Conservation (phyloP, 768 basidiomycete species). For the Hericium erinaceus region DNA sequence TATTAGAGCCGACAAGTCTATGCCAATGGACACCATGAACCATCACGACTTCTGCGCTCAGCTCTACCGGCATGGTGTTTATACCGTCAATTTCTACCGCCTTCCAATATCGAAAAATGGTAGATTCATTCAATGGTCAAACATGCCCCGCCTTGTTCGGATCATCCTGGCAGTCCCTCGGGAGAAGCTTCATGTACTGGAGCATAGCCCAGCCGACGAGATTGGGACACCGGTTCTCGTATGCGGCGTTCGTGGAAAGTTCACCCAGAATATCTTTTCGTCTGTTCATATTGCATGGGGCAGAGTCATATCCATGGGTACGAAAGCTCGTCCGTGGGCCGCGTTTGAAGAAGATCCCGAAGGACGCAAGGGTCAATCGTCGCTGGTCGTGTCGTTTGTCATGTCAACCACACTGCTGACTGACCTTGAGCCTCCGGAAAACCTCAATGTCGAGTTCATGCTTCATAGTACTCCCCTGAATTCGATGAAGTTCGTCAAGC, state of each 20-base stretch:
- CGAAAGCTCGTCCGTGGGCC: not conserved
- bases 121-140: slow-evolving; percentile 15
- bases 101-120: not conserved
- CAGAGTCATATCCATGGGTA: not conserved
- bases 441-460: slow-evolving; percentile 10
- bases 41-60: not conserved
- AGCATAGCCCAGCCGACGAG: slow-evolving; percentile 8
- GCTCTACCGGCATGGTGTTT: not conserved
- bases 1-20: not conserved
- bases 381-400: slow-evolving; percentile 15
- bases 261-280: slow-evolving; percentile 20
- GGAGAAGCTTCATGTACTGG: slow-evolving; percentile 19
- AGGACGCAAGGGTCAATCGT: slow-evolving; percentile 3
- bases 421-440: slow-evolving; percentile 6
- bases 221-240: not conserved
- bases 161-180: slow-evolving; percentile 30
- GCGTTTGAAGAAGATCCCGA: not conserved
- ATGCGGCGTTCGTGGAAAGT: not conserved
- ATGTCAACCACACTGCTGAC: slow-evolving; percentile 19
- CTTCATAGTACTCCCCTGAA: slow-evolving; percentile 19
- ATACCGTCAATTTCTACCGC: not conserved
- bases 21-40: not conserved
- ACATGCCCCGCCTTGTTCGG: slow-evolving; percentile 29
- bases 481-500: slow-evolving; percentile 8
- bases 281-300: slow-evolving; percentile 19